Conservation (phyloP, 345 rosid genomes). For the Schrenkiella parvula region DNA sequence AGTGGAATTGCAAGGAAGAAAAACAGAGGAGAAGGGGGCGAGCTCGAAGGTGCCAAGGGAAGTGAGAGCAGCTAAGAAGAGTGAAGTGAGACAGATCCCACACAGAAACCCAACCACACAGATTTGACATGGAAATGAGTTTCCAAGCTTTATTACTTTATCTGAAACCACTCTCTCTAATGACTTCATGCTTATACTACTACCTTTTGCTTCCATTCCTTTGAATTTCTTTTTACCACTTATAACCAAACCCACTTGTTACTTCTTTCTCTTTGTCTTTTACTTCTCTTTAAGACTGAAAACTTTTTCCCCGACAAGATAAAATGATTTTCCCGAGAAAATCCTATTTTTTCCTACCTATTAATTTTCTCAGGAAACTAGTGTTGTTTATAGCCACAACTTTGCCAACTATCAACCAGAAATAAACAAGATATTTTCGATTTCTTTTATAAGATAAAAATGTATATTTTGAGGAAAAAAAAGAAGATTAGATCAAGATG, state of each 20-base stretch:
- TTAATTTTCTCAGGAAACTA: not conserved
- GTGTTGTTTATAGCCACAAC: slow-evolving; percentile 6
- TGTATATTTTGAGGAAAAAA: not conserved
- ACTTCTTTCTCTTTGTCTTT: not conserved
- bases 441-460: slow-evolving; percentile 5
- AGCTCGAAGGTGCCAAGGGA: slow-evolving; percentile 59
- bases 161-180: slow-evolving; percentile 81
- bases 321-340: not conserved
- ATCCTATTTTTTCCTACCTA: slow-evolving; percentile 2
- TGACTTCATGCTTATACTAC: slow-evolving; percentile 43
- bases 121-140: slow-evolving; percentile 85
- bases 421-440: slow-evolving; percentile 28
- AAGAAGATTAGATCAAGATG: slow-evolving; percentile 4
- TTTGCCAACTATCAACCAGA: slow-evolving; percentile 24
- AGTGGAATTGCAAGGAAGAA: slow-evolving; percentile 56
- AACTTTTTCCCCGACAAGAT: not conserved
- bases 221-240: not conserved
- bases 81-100: slow-evolving; percentile 81
- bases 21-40: slow-evolving; percentile 41
- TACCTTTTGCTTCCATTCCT: slow-evolving; percentile 51
- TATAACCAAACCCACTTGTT: slow-evolving; percentile 5
- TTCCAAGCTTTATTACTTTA: slow-evolving; percentile 76
- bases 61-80: slow-evolving; percentile 81
- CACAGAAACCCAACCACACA: slow-evolving; percentile 85
- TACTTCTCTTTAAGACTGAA: slow-evolving; percentile 6